Conservation (phyloP, 192 early-diverging fungal species). For the Coemansia sp. region DNA sequence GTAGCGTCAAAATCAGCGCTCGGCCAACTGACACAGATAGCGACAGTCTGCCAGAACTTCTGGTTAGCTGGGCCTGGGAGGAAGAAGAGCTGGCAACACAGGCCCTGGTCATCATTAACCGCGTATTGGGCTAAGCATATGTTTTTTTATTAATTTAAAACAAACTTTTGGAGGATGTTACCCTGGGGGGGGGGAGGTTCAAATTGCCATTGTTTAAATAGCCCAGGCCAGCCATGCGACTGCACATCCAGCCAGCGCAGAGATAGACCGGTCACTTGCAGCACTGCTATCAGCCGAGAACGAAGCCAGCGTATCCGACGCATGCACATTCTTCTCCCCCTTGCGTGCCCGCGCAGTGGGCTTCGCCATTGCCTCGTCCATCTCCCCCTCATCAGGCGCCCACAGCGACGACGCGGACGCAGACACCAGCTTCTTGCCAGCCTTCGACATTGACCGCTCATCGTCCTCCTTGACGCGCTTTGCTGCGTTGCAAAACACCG, state of each 20-base stretch:
- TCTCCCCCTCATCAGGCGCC: not conserved
- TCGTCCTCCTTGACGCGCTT: conserved; percentile 28
- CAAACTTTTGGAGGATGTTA: too few species aligned
- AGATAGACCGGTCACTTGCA: not conserved
- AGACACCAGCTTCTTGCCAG: not conserved
- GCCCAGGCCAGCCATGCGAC: conserved; percentile 1
- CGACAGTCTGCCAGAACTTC: conserved; percentile 29
- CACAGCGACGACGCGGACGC: too few species aligned
- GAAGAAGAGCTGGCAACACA: conserved; percentile 67
- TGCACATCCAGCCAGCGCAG: not conserved
- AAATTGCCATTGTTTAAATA: not conserved
- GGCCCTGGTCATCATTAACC: conserved; percentile 57
- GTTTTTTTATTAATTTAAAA: too few species aligned
- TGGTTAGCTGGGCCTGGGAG: conserved; percentile 62
- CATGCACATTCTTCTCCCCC: not conserved
- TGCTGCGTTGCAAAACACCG: conserved; percentile 40
- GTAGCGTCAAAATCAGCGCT: conserved; percentile 12
- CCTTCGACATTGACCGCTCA: conserved; percentile 4
- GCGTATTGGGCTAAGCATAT: conserved; percentile 30
- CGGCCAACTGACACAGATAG: not conserved
- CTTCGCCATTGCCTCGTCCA: not conserved
- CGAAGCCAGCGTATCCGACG: not conserved
- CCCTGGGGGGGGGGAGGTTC: too few species aligned
- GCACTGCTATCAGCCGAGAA: not conserved
- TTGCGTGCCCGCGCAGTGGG: not conserved